Evolutionary conservation across 225 moss, liverwort and hornwort genomes (phyloP).

Genomic region (Ulota crispa): DNA sequence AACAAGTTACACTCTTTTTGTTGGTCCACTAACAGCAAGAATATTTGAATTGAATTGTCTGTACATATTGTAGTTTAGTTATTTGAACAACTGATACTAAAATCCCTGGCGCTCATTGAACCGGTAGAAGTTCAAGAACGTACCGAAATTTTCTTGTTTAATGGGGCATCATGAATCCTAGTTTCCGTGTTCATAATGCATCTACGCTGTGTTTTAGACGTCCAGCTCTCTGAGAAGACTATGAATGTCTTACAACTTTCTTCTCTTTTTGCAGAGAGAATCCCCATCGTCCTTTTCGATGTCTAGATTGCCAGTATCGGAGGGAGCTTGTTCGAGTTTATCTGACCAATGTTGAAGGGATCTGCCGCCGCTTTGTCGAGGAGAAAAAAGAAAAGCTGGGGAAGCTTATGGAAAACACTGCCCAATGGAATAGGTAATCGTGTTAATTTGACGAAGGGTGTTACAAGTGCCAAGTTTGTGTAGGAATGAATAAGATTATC

Average conservation of each 20-base stretch:
- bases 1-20: not conserved
- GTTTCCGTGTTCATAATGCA: not conserved
- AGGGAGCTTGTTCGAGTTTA: conserved; percentile 98
- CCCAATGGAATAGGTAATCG: conserved; percentile 70
- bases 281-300: conserved; percentile 96
- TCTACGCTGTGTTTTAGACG: not conserved
- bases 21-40: not conserved
- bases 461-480: not conserved
- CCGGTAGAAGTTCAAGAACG: not conserved
- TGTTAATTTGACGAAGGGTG: not conserved
- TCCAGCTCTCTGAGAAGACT: not conserved
- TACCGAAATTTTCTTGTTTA: not conserved
- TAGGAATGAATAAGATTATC: not conserved
- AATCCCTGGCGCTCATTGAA: not conserved
- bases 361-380: conserved; percentile 98
- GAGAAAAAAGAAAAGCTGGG: conserved; percentile 98
- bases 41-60: not conserved
- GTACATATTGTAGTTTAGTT: not conserved
- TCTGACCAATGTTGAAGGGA: conserved; percentile 97
- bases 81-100: not conserved
- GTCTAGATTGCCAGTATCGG: conserved; percentile 97
- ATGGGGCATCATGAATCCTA: not conserved
- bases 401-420: conserved; percentile 94
- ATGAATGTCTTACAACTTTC: not conserved
- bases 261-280: conserved; percentile 73